A percentile compares a stretch with the other conserved stretches of the same genome.
phyloP scores from a whole-genome alignment of 805 yeast genomes.

The Cyberlindnera sargentensis region DNA sequence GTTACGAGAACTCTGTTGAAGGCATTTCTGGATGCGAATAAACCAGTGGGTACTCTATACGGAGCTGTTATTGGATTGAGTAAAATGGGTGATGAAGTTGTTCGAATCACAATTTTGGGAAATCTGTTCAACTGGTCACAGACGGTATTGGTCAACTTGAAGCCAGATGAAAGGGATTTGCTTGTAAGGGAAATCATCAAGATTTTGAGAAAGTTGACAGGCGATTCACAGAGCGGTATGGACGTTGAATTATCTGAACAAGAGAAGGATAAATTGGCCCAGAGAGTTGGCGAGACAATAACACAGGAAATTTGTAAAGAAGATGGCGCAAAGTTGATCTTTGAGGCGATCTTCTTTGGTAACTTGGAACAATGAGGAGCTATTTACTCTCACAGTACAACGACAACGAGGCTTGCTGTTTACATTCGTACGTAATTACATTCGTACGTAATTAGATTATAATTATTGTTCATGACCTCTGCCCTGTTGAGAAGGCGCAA shows the following conservation, averaged over 20 bases:
- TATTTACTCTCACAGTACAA: too few relatives aligned
- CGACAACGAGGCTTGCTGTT: neutral
- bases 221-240: slow-evolving; percentile 28
- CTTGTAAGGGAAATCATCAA: slow-evolving; percentile 47
- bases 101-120: slow-evolving; percentile 76
- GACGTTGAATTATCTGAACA: slow-evolving; percentile 31
- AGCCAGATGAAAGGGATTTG: slow-evolving; percentile 38
- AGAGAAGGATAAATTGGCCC: slow-evolving; percentile 37
- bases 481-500: slow-evolving; percentile 24
- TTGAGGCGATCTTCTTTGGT: slow-evolving; percentile 68
- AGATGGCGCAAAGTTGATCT: slow-evolving; percentile 41
- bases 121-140: slow-evolving; percentile 77
- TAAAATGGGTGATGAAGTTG: slow-evolving; percentile 81
- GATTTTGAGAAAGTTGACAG: slow-evolving; percentile 40
- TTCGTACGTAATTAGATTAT: too few relatives aligned
- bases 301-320: slow-evolving; percentile 42
- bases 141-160: slow-evolving; percentile 38
- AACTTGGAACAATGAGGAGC: slow-evolving; percentile 28
- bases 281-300: slow-evolving; percentile 56
- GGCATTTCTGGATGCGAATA: slow-evolving; percentile 79
- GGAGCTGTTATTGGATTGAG: slow-evolving; percentile 85
- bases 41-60: slow-evolving; percentile 83
- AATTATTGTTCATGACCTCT: too few relatives aligned
- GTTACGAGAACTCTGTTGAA: slow-evolving; percentile 88
- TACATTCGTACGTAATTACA: neutral